A percentile compares a stretch with the other conserved stretches of the same genome.
These are phyloP conservation scores for Hyphopichia burtonii DNA, from an alignment of 1,139 yeast species.

Conservation along the genomic window DNA sequence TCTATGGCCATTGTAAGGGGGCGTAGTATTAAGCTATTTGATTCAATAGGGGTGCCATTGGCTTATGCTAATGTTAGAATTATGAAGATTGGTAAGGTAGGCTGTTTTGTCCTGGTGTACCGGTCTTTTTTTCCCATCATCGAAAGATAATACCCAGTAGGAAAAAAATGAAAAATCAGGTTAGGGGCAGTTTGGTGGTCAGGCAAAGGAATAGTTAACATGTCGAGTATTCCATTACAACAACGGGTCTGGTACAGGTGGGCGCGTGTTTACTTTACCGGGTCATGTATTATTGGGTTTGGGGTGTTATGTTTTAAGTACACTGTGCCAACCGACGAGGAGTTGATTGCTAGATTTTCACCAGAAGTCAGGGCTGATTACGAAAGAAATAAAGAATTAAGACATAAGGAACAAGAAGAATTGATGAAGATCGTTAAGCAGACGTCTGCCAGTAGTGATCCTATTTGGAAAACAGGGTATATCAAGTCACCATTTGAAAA, in stretches of 20 bases:
- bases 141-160: too few relatives aligned
- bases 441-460: conserved; percentile 66
- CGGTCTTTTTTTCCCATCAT: too few relatives aligned
- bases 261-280: conserved; percentile 55
- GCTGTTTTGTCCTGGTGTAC: too few relatives aligned
- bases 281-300: conserved; percentile 62
- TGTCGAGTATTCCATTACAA: conserved; percentile 10
- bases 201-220: not conserved
- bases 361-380: conserved; percentile 82
- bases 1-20: too few relatives aligned
- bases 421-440: conserved; percentile 62
- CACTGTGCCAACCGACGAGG: conserved; percentile 82
- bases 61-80: too few relatives aligned
- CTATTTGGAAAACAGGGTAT: conserved; percentile 78
- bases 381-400: conserved; percentile 60
- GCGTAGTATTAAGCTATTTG: too few relatives aligned
- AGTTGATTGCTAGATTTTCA: conserved; percentile 68
- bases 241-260: conserved; percentile 55
- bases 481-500: conserved; percentile 64
- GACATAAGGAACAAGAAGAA: conserved; percentile 65
- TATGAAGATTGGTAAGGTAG: too few relatives aligned
- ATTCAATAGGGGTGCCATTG: too few relatives aligned
- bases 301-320: conserved; percentile 69
- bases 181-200: too few relatives aligned
- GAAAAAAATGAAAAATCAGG: too few relatives aligned